These are phyloP conservation scores for Apiotrichum sp. DNA, from an alignment of 1,284 basidiomycete genomes.

Conservation along the genomic window DNA sequence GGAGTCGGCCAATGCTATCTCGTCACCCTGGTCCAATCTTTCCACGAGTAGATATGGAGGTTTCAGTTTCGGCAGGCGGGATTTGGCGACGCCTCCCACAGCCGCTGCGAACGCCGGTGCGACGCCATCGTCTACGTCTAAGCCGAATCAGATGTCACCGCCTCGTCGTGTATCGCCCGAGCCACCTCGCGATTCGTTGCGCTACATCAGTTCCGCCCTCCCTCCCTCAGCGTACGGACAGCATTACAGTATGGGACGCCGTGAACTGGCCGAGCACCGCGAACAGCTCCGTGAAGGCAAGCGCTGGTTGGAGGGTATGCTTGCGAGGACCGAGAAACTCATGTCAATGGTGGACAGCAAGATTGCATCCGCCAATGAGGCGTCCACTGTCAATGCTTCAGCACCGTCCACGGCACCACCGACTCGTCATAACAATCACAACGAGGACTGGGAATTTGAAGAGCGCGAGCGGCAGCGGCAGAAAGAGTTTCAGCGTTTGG, in stretches of 20 bases:
- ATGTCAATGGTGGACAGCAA: conserved; percentile 42
- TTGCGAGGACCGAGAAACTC: conserved; percentile 44
- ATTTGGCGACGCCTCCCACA: conserved; percentile 15
- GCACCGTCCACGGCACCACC: neutral
- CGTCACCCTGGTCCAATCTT: conserved; percentile 27
- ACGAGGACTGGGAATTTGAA: conserved; percentile 41
- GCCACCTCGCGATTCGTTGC: conserved; percentile 15
- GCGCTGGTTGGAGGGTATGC: conserved; percentile 43
- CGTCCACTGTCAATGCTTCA: neutral
- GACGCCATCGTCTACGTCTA: conserved; percentile 11
- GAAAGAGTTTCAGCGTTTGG: conserved; percentile 36
- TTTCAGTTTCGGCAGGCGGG: conserved; percentile 27
- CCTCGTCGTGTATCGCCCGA: conserved; percentile 32
- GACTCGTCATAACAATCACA: conserved; percentile 3
- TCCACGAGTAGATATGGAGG: conserved; percentile 24
- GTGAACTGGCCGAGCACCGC: conserved; percentile 44
- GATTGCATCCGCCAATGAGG: conserved; percentile 13
- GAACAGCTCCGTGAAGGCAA: conserved; percentile 46
- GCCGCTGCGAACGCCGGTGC: neutral
- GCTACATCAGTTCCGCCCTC: conserved; percentile 8
- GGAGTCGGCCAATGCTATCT: conserved; percentile 19
- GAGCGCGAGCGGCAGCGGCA: conserved; percentile 36
- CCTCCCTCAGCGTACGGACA: conserved; percentile 15
- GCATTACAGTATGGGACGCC: conserved; percentile 36
- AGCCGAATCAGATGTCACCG: conserved; percentile 16